Percentiles rank a stretch among this genome's conserved stretches.
These are phyloP conservation scores for Zygosaccharomyces kombuchaensis DNA, from an alignment of 805 yeast species.

Conservation along the genomic window DNA sequence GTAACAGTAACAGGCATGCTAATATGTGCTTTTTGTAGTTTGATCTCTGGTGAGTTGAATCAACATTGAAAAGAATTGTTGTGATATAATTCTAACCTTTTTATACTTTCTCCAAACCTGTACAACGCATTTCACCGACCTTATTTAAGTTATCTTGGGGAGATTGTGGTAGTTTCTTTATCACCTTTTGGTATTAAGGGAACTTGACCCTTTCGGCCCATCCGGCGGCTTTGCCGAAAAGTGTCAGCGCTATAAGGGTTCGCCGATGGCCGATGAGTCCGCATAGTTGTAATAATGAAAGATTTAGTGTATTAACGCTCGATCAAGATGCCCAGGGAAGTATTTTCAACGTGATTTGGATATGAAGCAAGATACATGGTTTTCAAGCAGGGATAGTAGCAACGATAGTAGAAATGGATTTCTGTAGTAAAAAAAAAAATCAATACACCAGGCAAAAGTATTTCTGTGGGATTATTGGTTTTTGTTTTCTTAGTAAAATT, in stretches of 20 bases:
- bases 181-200: not conserved
- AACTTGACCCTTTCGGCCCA: not conserved
- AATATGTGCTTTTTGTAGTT: not conserved
- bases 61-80: not conserved
- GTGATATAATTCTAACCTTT: not conserved
- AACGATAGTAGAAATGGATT: too few relatives aligned
- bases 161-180: not conserved
- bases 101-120: not conserved
- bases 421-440: too few relatives aligned
- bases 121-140: not conserved
- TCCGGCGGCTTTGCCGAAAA: not conserved
- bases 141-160: not conserved
- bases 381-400: too few relatives aligned
- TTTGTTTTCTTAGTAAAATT: too few relatives aligned
- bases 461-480: too few relatives aligned
- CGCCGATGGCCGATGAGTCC: not conserved
- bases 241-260: not conserved
- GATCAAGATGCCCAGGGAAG: too few relatives aligned
- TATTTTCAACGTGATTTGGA: too few relatives aligned
- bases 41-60: not conserved
- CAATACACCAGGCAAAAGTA: too few relatives aligned
- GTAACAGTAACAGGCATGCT: slow-evolving; percentile 20
- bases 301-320: too few relatives aligned
- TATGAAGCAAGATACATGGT: not conserved
- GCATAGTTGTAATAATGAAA: too few relatives aligned